Evolutionary conservation across 108 stramenopile genomes (phyloP), one percentile per base, ranked within the genome.

Genomic region (Cylindrotheca closterium): DNA sequence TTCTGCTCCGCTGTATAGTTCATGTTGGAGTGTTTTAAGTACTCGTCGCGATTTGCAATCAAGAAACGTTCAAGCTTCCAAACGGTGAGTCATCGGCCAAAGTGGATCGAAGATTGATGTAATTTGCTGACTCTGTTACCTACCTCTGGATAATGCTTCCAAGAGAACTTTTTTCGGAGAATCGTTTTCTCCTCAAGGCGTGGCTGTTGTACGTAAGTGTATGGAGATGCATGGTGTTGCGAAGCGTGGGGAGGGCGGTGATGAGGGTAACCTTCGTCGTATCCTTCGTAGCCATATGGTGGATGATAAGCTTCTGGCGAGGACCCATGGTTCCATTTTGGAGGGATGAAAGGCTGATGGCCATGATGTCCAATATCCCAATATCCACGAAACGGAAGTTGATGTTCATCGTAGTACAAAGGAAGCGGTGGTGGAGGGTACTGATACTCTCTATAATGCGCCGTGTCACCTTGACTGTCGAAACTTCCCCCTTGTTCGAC

Each of bases 61-160:
- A 94, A 79, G 70, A 89, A 94, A 30, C 86, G 84, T 71, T 94
- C 93, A 31, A 94, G 76, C 82, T 84, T 49, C 29, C 27, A 30
- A 55, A 55, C 27, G 28, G 37, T 7, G 7, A 42, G 15, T 7
- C 37, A 42, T 42, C 15, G 37, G 15, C 15, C 37, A 42, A 7
- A 42, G 37, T 15, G 15, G 10, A 42, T 10, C 37, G 37, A 42
- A 15, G 37, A 42, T 10, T 42, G 7, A n/a, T n/a, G n/a, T n/a
- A n/a, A n/a, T n/a, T n/a, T n/a, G n/a, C n/a, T 42, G 15, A 24
- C 2, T 30, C 18, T 29, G 21, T 19, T 47, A 32, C 86, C 68
- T 78, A 91, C 89, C 74, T 89, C 85, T 45, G 92, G 92, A 70
- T 87, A 93, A 67, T 93, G 84, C 61, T 93, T 93, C 92, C 92